Conservation (phyloP, 2,329 filamentous ascomycete species). For the Passalora sequoiae region DNA sequence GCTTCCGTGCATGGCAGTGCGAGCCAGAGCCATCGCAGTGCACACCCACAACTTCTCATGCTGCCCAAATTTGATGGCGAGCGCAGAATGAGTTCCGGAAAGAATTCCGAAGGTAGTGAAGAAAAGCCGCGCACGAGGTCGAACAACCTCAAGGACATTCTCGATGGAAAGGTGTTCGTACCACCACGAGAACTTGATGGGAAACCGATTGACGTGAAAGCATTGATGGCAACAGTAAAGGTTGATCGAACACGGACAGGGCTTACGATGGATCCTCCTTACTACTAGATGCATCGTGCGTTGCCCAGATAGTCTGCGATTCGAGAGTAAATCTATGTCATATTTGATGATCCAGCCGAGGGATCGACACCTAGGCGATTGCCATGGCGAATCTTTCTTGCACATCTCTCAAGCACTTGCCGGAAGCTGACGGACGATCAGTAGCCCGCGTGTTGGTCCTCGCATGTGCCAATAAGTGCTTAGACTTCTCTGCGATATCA, state of each 20-base stretch:
- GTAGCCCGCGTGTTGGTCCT: too few species aligned
- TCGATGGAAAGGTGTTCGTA: slow-evolving; percentile 18
- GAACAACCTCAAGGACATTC: slow-evolving; percentile 21
- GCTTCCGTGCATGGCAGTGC: slow-evolving; percentile 20
- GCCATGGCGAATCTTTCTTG: too few species aligned
- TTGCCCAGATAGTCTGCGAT: too few species aligned
- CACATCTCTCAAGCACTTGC: too few species aligned
- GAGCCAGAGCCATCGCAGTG: slow-evolving; percentile 19
- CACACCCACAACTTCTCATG: slow-evolving; percentile 23
- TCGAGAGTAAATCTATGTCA: too few species aligned
- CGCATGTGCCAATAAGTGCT: too few species aligned
- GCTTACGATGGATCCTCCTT: slow-evolving; percentile 2
- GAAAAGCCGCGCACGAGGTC: slow-evolving; percentile 14
- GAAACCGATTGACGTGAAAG: slow-evolving; percentile 9
- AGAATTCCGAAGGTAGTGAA: slow-evolving; percentile 14
- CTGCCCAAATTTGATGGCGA: slow-evolving; percentile 19
- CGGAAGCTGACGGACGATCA: too few species aligned
- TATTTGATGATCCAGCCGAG: too few species aligned
- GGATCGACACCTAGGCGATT: too few species aligned
- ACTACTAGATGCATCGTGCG: background rate
- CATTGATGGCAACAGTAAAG: slow-evolving; percentile 8
- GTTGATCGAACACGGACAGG: background rate
- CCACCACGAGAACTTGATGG: slow-evolving; percentile 4
- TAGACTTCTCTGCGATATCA: too few species aligned
- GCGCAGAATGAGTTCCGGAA: slow-evolving; percentile 18